These are phyloP conservation scores for Eimeria praecox DNA, from an alignment of 169 alveolate genomes.

Conservation along the genomic window DNA sequence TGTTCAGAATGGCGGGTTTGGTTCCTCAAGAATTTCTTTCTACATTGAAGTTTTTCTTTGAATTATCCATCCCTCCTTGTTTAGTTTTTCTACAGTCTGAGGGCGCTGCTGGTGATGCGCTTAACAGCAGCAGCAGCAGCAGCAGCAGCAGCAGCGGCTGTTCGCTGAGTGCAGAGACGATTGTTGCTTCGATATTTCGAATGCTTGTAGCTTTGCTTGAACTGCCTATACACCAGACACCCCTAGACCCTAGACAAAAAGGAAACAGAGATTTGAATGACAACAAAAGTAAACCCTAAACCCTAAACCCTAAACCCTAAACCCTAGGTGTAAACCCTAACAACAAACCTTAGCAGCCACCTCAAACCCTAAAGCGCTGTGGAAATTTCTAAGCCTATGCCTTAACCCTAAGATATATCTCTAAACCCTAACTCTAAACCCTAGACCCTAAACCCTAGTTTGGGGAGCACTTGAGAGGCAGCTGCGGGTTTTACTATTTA, in stretches of 20 bases:
- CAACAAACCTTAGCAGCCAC: not conserved
- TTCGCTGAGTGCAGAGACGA: slow-evolving; percentile 72
- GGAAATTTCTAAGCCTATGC: not conserved
- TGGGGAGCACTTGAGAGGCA: not conserved
- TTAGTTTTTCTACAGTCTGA: slow-evolving; percentile 14
- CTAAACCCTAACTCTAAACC: not conserved
- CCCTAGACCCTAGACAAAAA: not conserved
- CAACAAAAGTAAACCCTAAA: slow-evolving; percentile 48
- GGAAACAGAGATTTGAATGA: not conserved
- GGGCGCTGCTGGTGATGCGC: not conserved
- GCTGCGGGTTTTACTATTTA: not conserved
- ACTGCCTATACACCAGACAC: slow-evolving; percentile 18
- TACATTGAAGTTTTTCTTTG: not conserved
- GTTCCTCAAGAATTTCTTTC: not conserved
- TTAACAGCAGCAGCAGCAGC: slow-evolving; percentile 17
- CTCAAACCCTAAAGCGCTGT: not conserved
- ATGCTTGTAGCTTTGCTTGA: slow-evolving; percentile 55
- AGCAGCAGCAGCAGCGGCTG: slow-evolving; percentile 73
- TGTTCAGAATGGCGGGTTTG: not conserved
- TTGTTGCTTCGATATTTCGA: slow-evolving; percentile 35
- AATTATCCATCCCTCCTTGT: slow-evolving; percentile 43
- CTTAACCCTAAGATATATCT: not conserved
- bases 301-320: slow-evolving; percentile 26
- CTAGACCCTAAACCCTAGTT: not conserved
- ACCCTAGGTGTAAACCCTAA: not conserved